A percentile compares a stretch with the other conserved stretches of the same genome.
Conservation (phyloP, 139 green algal species). For the Raphidocelis subcapitata region DNA sequence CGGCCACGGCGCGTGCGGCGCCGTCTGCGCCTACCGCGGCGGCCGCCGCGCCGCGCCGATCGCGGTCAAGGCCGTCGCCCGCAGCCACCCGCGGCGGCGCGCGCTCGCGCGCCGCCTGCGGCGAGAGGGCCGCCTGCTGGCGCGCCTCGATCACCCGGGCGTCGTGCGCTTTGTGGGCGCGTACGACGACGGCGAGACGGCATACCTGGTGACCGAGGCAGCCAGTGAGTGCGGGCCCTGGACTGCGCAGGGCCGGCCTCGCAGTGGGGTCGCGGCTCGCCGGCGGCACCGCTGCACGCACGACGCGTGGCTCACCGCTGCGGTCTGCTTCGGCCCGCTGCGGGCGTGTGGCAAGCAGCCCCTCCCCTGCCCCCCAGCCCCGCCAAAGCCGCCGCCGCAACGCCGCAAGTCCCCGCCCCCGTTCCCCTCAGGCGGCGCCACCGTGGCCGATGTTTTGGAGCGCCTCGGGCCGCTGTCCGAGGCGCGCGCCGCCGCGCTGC, state of each 20-base stretch:
- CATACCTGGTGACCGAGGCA: too few species aligned
- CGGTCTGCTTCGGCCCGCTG: neutral
- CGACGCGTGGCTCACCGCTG: neutral
- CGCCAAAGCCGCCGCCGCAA: neutral
- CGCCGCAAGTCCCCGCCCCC: too few species aligned
- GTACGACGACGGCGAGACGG: neutral
- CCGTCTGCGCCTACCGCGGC: neutral
- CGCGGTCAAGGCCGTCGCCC: neutral
- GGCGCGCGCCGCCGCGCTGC: conserved; percentile 5
- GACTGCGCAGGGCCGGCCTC: too few species aligned
- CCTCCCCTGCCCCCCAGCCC: neutral
- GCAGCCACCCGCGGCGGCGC: neutral
- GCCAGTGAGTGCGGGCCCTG: too few species aligned
- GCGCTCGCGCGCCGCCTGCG: neutral
- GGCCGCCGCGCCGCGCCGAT: neutral
- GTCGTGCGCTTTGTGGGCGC: too few species aligned
- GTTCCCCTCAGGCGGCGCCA: neutral
- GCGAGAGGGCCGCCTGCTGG: neutral
- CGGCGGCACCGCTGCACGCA: neutral
- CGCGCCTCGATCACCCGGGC: neutral
- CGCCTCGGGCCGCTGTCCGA: conserved; percentile 9
- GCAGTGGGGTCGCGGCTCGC: neutral
- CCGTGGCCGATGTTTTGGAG: conserved; percentile 3
- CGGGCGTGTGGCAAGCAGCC: neutral
- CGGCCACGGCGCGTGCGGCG: neutral